Conservation (phyloP, 371 early-diverging fungal species). For the Actinomortierella wolfii region DNA sequence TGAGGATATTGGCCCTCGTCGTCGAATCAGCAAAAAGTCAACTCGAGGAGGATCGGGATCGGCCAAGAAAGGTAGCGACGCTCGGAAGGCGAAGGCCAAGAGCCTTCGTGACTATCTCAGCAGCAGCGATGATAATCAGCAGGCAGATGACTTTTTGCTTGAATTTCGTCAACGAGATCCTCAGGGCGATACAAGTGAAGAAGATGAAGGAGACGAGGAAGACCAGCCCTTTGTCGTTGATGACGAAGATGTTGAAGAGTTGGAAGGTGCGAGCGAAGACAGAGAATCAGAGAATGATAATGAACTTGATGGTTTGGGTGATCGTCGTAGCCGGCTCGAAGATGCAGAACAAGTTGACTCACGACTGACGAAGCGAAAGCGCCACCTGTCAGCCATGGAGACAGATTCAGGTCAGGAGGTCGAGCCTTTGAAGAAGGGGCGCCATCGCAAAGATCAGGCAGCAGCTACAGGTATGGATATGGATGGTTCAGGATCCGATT, state of each 20-base stretch:
- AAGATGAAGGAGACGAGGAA: conserved; percentile 43
- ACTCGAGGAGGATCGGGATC: neutral
- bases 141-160: conserved; percentile 54
- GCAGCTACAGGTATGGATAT: no score
- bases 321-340: conserved; percentile 8
- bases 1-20: conserved; percentile 1
- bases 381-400: no score
- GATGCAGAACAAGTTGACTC: conserved; percentile 16
- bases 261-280: conserved; percentile 29
- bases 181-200: conserved; percentile 41
- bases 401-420: no score
- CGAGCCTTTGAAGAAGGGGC: no score
- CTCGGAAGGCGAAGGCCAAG: conserved; percentile 27
- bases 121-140: conserved; percentile 40
- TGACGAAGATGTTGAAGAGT: conserved; percentile 37
- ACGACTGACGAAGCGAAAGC: neutral
- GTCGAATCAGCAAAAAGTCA: neutral
- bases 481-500: no score
- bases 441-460: no score
- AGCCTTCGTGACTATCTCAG: conserved; percentile 60
- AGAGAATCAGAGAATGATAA: conserved; percentile 20
- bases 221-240: conserved; percentile 33
- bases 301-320: conserved; percentile 13
- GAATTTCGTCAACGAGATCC: conserved; percentile 51
- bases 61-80: conserved; percentile 4